Base-by-base conservation (phyloP, 768 basidiomycete genomes). In the Tylopilus rubrobrunneus region DNA sequence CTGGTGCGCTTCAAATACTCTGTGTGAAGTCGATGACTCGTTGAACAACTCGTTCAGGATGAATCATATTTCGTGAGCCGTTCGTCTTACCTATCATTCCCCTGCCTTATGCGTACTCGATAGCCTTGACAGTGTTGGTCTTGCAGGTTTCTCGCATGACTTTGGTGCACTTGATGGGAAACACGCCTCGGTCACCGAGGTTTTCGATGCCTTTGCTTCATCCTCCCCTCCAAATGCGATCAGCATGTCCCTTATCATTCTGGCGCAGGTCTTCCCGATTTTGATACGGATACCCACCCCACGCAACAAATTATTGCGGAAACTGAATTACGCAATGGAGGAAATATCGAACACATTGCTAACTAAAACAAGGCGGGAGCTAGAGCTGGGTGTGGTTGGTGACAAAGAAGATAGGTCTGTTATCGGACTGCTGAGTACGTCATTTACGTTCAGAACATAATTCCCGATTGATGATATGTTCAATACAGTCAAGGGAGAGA, bases 81-180 rank as follows among this genome's bases (percentile, higher is more conserved):
- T 3, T 17, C 14, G 12, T 9, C 8, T 8, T n/a, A 27, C 21
- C 28, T 21, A 14, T 28, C 27, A 7, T 25, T 37, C 17, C 25
- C 25, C 25, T 5, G n/a, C 25, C 25, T 25, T 5, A 29, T 10
- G 4, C 6, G 6, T 14, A 19, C 11, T 45, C 17, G 19, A 15
- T 2, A 76, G 76, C 1, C 65, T 79, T 3, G 78, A 79, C 57
- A 72, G 67, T 44, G 70, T 77, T 46, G 76, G 78, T 10, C 71
- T 76, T 40, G 75, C 74, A 2, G 73, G 77, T 0, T 76, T 79
- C 58, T 71, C 75, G 7, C 74, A 77, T 59, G 68, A 77, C 57
- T 79, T 79, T 53, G 70, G 71, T 7, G 61, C 75, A 0, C 66
- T 79, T 17, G 67, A 71, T 4, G 76, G 76, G 11, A 68, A 73